Evolutionary conservation across 176 grass and related monocot species (phyloP), one percentile per base, ranked within the genome.

Genomic region (Puccinellia tenuiflora): DNA sequence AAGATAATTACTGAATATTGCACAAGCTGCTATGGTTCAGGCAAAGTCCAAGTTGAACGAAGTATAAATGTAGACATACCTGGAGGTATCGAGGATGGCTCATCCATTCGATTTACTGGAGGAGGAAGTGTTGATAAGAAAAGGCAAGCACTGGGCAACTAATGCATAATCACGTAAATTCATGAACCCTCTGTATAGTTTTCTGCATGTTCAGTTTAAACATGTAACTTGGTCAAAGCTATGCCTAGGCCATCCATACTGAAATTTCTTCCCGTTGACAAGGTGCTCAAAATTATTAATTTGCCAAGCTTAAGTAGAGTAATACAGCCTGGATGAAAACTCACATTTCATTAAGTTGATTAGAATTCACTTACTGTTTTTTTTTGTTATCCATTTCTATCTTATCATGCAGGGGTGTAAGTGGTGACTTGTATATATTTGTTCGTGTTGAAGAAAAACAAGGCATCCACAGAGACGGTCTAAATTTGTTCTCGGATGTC

Each of bases 1-100:
- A 94, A 88, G 70, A 78, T 90, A 68, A 89, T 98, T 85, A 91
- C 87, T 80, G 95, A 98, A 68, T 75, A 89, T 33, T 98, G 95
- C 85, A 75, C 54, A 90, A 89, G 83, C 61, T 98, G 95, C 28
- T 18, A 30, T 2, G 95, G 95, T 66, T 85, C 88, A 64, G 90
- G 95, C 77, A 94, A 79, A 88, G 75, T 98, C 56, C 72, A 86
- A 80, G 79, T 83, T 76, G 69, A 86, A 16, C 79, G 56, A 50
- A 84, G 8, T 76, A 81, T 98, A 63, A 43, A 76, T 86, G 84
- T 93, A 62, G 82, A 98, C 76, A 85, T 98, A 82, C 95, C 92
- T 66, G 92, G 90, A 84, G 96, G 96, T 77, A 86, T 95, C 81
- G 84, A 79, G 82, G 84, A 95, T 86, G 92, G 90, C n/a, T 93